These are phyloP conservation scores for Dothideomycetidae sp. DNA, from an alignment of 2,329 filamentous ascomycete species.

Conservation along the genomic window DNA sequence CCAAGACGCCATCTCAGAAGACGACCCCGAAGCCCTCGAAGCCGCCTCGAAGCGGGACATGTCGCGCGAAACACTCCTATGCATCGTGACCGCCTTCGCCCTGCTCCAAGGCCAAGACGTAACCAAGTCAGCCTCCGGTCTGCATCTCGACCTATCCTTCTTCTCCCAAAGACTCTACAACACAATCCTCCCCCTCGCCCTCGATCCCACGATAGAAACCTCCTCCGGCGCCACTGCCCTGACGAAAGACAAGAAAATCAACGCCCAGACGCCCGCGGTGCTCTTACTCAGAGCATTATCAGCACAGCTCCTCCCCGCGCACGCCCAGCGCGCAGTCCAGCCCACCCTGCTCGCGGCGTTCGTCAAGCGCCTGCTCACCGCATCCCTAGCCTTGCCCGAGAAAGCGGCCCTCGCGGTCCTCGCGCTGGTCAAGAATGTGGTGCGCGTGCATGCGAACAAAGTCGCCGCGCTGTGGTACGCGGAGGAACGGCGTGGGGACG, in stretches of 20 bases:
- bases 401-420: conserved; percentile 73
- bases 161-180: conserved; percentile 92
- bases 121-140: conserved; percentile 62
- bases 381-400: conserved; percentile 74
- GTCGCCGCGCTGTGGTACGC: conserved; percentile 83
- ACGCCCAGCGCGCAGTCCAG: conserved; percentile 59
- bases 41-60: conserved; percentile 47
- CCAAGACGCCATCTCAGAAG: conserved; percentile 32
- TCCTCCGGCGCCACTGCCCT: conserved; percentile 3
- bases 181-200: conserved; percentile 61
- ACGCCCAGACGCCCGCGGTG: conserved; percentile 87
- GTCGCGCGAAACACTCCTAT: conserved; percentile 77
- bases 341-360: conserved; percentile 82
- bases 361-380: conserved; percentile 74
- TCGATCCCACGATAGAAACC: conserved; percentile 70
- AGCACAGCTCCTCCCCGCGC: conserved; percentile 61
- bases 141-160: conserved; percentile 85
- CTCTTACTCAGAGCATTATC: conserved; percentile 78
- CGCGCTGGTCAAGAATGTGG: conserved; percentile 61
- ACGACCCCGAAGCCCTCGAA: conserved; percentile 34
- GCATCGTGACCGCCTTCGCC: conserved; percentile 93
- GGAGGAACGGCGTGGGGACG: conserved; percentile 84
- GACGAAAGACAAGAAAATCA: conserved; percentile 47
- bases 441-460: conserved; percentile 68
- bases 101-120: conserved; percentile 88